Evolutionary conservation across 768 basidiomycete genomes (phyloP).

Genomic region (Trametes coccinea): DNA sequence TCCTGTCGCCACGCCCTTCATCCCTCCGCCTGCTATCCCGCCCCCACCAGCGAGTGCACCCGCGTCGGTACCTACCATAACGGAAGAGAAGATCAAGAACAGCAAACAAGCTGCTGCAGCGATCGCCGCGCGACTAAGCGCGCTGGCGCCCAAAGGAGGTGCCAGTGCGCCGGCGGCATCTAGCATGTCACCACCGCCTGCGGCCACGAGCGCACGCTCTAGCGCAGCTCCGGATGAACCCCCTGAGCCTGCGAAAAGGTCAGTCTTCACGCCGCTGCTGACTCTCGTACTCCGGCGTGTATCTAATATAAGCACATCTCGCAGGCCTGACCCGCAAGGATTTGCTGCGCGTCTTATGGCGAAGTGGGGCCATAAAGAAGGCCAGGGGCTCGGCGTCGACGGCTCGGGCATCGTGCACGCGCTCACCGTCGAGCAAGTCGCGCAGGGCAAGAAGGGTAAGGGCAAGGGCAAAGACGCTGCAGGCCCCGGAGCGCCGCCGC

Average conservation of each 20-base stretch:
- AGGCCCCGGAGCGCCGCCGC: constrained; percentile 18
- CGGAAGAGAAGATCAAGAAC: constrained; percentile 60
- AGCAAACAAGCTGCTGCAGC: constrained; percentile 71
- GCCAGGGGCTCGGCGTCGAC: constrained; percentile 86
- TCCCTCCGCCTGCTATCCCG: constrained; percentile 54
- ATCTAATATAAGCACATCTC: not conserved
- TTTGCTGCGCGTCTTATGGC: constrained; percentile 91
- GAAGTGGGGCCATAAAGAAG: constrained; percentile 95
- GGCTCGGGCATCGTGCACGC: constrained; percentile 89
- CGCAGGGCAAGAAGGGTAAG: constrained; percentile 40
- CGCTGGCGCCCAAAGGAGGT: constrained; percentile 42
- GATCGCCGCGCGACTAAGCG: constrained; percentile 73
- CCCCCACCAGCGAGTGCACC: constrained; percentile 54
- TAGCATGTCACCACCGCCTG: constrained; percentile 27
- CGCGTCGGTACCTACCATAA: constrained; percentile 34
- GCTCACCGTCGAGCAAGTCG: constrained; percentile 72
- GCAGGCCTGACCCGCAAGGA: constrained; percentile 61
- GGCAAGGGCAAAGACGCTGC: constrained; percentile 22
- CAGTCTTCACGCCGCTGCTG: not conserved
- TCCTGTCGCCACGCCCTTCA: constrained; percentile 64
- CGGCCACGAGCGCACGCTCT: constrained; percentile 28
- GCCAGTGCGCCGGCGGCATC: constrained; percentile 24
- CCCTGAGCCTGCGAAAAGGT: constrained; percentile 33
- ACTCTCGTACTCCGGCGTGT: not conserved
- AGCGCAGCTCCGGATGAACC: constrained; percentile 29